Base-by-base conservation (phyloP, 2,329 filamentous ascomycete species). In the Aspergillus oerlinghausenensis region DNA sequence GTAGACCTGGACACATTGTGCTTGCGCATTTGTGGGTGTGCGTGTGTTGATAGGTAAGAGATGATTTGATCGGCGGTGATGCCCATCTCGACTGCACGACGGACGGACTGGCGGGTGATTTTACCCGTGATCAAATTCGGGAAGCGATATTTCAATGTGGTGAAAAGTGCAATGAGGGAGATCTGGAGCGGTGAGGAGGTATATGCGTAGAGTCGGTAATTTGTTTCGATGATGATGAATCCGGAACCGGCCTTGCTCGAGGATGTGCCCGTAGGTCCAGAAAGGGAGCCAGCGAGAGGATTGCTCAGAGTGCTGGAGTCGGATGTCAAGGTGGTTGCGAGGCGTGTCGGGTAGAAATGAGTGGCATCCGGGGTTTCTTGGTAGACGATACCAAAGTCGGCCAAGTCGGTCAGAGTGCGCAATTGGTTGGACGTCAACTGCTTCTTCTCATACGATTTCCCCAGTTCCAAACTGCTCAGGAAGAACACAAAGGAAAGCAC, bases 1-100 rank as follows among this genome's bases (percentile, higher is more conserved):
- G 26, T 72, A 45, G 69, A 69, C 56, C 71, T 71, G 49, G 65
- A 66, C 23, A 62, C 69, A 57, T 73, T 73, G 47, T 84, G 81
- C 60, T 88, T 88, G 65, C 88, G 87, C 84, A 99, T 91, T 73
- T 97, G 90, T 48, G 95, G 92, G 76, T 99, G 94, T 0, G 94
- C 94, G 75, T 99, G 93, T 3, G 90, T 88, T 7, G 88, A 86
- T 1, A 99, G 85, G 76, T 97, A 99, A 19, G 88, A 87, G 67
- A 99, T 93, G 72, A 99, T 96, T 72, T 99, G 94, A 66, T 96
- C 88, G 17, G 91, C 88, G 0, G 92, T 97, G 77, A 99, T 99
- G 68, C 94, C 94, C 70, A 88, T 88, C 59, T 86, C 82, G 62
- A 97, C 92, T 60, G 95, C 95, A 57, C 87, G 84, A 55, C 91